Evolutionary conservation across 257 asterid genomes (phyloP).

Genomic region (Solanum microdontum): DNA sequence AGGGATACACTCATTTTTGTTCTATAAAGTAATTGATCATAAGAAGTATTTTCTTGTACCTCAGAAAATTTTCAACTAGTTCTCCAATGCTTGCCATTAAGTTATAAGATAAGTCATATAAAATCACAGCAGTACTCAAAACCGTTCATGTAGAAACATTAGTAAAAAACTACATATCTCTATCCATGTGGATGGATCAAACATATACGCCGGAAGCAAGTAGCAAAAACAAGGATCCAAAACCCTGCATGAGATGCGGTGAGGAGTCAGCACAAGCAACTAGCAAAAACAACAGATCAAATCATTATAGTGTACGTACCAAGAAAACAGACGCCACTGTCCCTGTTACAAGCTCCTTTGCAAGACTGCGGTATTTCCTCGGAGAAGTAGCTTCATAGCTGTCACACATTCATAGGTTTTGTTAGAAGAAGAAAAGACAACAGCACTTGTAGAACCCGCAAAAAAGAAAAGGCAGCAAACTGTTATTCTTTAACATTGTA

Average conservation of each 20-base stretch:
- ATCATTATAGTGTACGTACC: constrained; percentile 23
- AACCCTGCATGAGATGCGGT: constrained; percentile 50
- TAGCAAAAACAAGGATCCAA: constrained; percentile 88
- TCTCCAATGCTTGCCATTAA: neutral
- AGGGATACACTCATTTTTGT: neutral
- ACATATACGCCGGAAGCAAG: constrained; percentile 95
- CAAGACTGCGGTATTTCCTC: constrained; percentile 68
- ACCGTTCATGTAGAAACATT: neutral
- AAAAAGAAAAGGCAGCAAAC: neutral
- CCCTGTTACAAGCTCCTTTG: constrained; percentile 78
- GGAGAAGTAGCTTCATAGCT: constrained; percentile 96
- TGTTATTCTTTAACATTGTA: neutral
- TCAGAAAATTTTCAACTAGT: neutral
- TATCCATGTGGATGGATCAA: constrained; percentile 16
- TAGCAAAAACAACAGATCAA: neutral
- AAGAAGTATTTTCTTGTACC: neutral
- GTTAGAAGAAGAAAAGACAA: neutral
- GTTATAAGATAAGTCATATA: neutral
- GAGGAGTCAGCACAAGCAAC: neutral
- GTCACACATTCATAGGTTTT: constrained; percentile 10
- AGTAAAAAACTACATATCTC: neutral
- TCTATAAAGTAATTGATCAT: neutral
- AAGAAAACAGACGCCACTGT: constrained; percentile 84
- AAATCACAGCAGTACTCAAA: neutral
- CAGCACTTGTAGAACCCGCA: neutral